Base-by-base conservation (phyloP, 352 stramenopile genomes). In the Pythium dissotocum region DNA sequence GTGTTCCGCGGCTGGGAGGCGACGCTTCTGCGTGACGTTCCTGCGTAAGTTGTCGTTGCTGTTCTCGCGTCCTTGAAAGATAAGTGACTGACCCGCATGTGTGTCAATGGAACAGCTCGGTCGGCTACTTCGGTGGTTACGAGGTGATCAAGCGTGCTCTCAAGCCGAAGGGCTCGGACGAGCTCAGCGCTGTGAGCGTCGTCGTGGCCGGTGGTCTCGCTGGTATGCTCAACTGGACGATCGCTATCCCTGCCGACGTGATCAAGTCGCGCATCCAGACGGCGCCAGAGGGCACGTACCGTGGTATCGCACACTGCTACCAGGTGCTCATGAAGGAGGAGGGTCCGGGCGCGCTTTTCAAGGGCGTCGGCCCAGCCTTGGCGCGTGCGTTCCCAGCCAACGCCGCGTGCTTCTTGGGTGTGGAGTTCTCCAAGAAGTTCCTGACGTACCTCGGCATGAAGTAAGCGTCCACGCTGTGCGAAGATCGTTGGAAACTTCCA, bases 191-290 rank as follows among this genome's bases (percentile, higher is more conserved):
- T 40, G 83, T 95, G 62, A 91, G 88, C 58, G 91, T 98, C 30
- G 89, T 99, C 44, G 82, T 97, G 28, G 95, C 96, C 16, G 97
- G 97, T 72, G 97, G 97, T 56, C 90, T 98, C 59, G 97, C 96
- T 16, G 90, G 90, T 79, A 91, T 93, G 69, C 88, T 98, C 70
- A 98, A 97, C 78, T 99, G 97, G 97, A 80, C 82, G 36, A 90
- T 99, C 21, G 87, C 89, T 26, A 99, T 99, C 63, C 96, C 97
- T 30, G 81, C 95, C 1, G 97, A 99, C 81, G 93, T 98, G 40
- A 80, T 99, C 71, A 99, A 99, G 83, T 98, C 88, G 48, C 85
- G 96, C 71, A 98, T 97, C 75, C 97, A 99, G 79, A 98, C 96
- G 0, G 96, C 96, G 16, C 94, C 96, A 14, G 96, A 98, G 51